Evolutionary conservation across 2,329 filamentous ascomycete genomes (phyloP).

Genomic region (Catunica adiposa): DNA sequence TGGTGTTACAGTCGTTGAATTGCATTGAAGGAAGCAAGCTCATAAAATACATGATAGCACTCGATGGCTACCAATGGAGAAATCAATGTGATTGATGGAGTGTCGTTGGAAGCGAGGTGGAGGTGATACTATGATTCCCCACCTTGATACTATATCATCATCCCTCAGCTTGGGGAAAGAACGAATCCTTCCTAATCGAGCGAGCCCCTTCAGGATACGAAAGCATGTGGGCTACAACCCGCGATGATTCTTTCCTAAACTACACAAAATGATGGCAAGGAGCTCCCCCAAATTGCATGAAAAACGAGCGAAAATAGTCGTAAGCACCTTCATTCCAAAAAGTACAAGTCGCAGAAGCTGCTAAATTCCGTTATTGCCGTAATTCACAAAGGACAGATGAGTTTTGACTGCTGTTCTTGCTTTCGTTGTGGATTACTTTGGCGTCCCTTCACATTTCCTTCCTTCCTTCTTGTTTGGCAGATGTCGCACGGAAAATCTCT

Average conservation of each 20-base stretch:
- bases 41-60: background rate
- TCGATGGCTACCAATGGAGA: background rate
- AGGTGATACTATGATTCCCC: background rate
- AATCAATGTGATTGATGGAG: background rate
- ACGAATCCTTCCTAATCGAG: background rate
- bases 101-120: background rate
- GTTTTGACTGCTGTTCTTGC: too few relatives aligned
- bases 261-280: background rate
- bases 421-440: too few relatives aligned
- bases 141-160: background rate
- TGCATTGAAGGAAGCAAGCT: background rate
- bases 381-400: background rate
- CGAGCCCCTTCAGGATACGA: background rate
- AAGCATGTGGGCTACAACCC: background rate
- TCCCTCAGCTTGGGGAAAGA: background rate
- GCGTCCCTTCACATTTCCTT: background rate
- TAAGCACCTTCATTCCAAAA: background rate
- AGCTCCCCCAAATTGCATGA: too few relatives aligned
- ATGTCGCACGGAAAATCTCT: background rate
- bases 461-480: background rate
- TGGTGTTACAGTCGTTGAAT: background rate
- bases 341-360: background rate
- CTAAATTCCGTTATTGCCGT: background rate
- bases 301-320: background rate
- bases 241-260: background rate